A percentile compares a stretch with the other conserved stretches of the same genome.
These are phyloP conservation scores for Sarocladium oryzae DNA, from an alignment of 2,329 filamentous ascomycete genomes.

Conservation along the genomic window DNA sequence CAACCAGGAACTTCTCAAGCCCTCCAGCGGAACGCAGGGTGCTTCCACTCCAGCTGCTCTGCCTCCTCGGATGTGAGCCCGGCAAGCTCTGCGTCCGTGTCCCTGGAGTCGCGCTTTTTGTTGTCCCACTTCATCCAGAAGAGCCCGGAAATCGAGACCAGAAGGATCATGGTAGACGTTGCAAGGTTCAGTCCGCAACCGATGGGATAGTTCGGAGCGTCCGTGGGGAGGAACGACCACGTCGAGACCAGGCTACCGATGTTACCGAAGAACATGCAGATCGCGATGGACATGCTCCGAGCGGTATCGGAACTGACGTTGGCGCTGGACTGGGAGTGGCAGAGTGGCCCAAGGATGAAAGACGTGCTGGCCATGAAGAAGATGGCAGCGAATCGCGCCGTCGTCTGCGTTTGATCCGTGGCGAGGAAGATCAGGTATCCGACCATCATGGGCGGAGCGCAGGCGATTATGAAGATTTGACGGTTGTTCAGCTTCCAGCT, in stretches of 20 bases:
- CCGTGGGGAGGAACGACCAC: conserved; percentile 59
- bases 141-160: conserved; percentile 32
- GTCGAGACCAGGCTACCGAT: conserved; percentile 62
- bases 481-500: conserved; percentile 56
- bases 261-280: conserved; percentile 65
- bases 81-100: conserved; percentile 38
- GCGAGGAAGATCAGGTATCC: conserved; percentile 68
- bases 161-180: conserved; percentile 42
- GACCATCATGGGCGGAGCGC: conserved; percentile 57
- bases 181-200: conserved; percentile 67
- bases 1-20: no score
- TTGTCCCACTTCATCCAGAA: conserved; percentile 61
- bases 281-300: conserved; percentile 58
- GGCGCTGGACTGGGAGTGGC: conserved; percentile 60
- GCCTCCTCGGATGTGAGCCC: conserved; percentile 46
- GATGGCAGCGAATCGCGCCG: conserved; percentile 62
- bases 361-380: conserved; percentile 62
- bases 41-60: conserved; percentile 58
- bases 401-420: conserved; percentile 35
- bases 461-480: conserved; percentile 53
- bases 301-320: conserved; percentile 69
- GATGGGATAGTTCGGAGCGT: conserved; percentile 60
- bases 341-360: conserved; percentile 58
- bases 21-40: conserved; percentile 58
- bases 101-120: conserved; percentile 24